Base-by-base conservation (phyloP, 108 stramenopile genomes). In the Nannochloropsis gaditana region DNA sequence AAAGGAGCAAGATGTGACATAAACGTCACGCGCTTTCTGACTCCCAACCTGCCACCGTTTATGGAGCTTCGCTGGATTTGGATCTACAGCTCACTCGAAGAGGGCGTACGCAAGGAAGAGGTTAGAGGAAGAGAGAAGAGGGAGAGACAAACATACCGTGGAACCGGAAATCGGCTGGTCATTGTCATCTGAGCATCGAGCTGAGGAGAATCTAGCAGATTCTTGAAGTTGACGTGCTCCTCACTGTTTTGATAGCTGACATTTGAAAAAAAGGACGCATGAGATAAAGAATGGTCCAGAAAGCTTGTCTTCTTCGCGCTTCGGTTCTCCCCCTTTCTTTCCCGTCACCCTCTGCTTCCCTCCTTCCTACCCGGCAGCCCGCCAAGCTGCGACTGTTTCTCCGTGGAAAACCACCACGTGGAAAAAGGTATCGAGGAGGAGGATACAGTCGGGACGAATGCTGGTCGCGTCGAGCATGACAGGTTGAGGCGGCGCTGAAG, bases 371-470 rank as follows among this genome's bases (percentile, higher is more conserved):
- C 84, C 41, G 5, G 88, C 97, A 97, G 42, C 96, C 79, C 97
- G 92, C 99, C 99, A 99, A 4, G 97, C 96, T 15, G 96, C 99
- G 84, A 98, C 95, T 6, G 99, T 99, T 91, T 98, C 98, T 43
- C 99, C 99, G 87, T 98, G 99, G 87, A 98, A 99, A 21, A 99
- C 97, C 45, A 99, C 96, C 15, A 99, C 99, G 84, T 98, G 97
- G 92, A 99, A 99, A 94, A 99, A 99, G 4, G 98, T 97, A 86
- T 99, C 98, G 43, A 99, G 91, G 9, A 99, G 91, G 50, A 99
- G 90, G 88, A 99, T 98, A 73, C 95, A 96, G 89, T 99, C 98
- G 9, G 97, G 94, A 9, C 96, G 94, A 8, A 98, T 96, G 79
- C 87, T 88, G 42, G 85, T 44, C 9, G 80, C 80, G 80, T 80